phyloP scores from a whole-genome alignment of 345 rosid species.

The Mallotus nudiflorus region DNA sequence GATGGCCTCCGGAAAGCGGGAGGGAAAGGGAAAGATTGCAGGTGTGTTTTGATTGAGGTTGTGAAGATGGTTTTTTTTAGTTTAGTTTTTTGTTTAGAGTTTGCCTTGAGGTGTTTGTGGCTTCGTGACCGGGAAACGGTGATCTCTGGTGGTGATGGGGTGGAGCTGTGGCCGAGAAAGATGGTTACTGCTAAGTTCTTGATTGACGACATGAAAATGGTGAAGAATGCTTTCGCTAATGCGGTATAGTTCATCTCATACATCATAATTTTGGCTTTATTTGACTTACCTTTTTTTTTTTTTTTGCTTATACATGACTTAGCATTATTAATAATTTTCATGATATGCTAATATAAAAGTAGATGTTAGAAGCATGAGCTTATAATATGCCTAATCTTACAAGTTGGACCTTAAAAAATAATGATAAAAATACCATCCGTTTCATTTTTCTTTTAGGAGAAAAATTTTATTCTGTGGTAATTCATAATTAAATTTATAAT shows the following conservation, averaged over 20 bases:
- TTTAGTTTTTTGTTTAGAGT: slow-evolving; percentile 35
- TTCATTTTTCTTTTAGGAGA: no score
- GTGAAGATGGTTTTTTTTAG: slow-evolving; percentile 40
- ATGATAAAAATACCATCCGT: no score
- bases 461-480: no score
- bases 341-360: no score
- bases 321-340: no score
- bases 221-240: slow-evolving; percentile 39
- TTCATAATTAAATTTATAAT: no score
- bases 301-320: no score
- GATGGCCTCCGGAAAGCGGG: slow-evolving; percentile 6
- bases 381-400: no score
- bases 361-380: no score
- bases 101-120: slow-evolving; percentile 34
- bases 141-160: slow-evolving; percentile 55
- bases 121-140: slow-evolving; percentile 43
- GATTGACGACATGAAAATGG: slow-evolving; percentile 55
- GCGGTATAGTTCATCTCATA: slow-evolving; percentile 40
- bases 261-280: no score
- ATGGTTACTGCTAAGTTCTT: slow-evolving; percentile 45
- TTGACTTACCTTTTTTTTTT: no score
- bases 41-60: slow-evolving; percentile 4
- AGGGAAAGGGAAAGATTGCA: slow-evolving; percentile 16
- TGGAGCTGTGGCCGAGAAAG: slow-evolving; percentile 71
- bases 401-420: no score